Evolutionary conservation across 148 eudicot genomes (phyloP), one percentile per base, ranked within the genome.

Genomic region (Euryodendron excelsum): DNA sequence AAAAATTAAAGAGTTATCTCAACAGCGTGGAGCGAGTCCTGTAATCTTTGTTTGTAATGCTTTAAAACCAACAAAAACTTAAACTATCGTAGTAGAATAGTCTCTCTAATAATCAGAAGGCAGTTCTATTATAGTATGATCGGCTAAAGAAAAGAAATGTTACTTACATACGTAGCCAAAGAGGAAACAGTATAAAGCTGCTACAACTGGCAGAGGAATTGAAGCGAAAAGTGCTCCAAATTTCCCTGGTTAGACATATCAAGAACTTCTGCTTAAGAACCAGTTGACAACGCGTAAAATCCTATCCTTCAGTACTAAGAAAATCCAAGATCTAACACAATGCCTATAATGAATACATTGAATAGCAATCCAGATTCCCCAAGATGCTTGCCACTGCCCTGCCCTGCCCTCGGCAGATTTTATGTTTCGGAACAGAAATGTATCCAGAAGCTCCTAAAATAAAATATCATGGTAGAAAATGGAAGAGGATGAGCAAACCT

Each of bases 151-250:
- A 7, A 41, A 2, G 47, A 21, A n/a, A n/a, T 31, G 69, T 37
- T 68, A 86, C 97, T 72, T 84, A 94, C 98, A 79, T 53, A 89
- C 91, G 27, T 85, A 94, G 56, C 88, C 92, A 27, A 86, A 89
- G 81, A 90, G 84, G 47, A 92, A 82, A 77, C 97, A 94, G 82
- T 87, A 84, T 20, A 89, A 76, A 72, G 96, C 96, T 23, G 92
- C 98, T 80, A 89, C 77, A 39, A 90, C 85, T 4, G 98, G 90
- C 79, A 80, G 34, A 55, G 97, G 98, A 53, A 94, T 87, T 21
- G 97, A 88, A 52, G 98, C 97, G 0, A 94, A 92, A 79, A 94
- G 39, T 5, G 98, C 98, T 48, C 94, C 92, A 27, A 94, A 77
- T 82, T 94, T 92, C 9, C 94, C 97, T 92, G 90, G 11, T 58